A percentile compares a stretch with the other conserved stretches of the same genome.
phyloP scores from a whole-genome alignment of 345 rosid species.

The Xanthoceras sorbifolium region DNA sequence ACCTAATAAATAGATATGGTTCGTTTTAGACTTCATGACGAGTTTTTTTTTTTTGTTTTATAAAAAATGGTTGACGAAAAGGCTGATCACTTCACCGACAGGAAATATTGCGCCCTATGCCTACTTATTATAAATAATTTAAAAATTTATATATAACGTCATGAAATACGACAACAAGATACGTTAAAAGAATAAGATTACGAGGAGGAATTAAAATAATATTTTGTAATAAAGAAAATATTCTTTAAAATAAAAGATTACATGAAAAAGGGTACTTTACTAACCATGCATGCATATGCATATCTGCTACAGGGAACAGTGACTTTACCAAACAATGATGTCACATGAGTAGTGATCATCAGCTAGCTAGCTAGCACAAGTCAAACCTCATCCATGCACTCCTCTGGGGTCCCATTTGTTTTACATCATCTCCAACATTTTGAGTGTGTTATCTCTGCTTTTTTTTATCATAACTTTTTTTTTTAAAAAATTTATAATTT shows the following conservation, averaged over 20 bases:
- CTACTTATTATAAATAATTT: no score
- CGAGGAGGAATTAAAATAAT: not conserved
- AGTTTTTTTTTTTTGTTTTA: no score
- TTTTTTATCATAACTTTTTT: not conserved
- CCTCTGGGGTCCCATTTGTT: conserved; percentile 27
- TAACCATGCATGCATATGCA: not conserved
- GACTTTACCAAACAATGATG: conserved; percentile 32
- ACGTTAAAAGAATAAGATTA: not conserved
- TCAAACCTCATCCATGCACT: conserved; percentile 54
- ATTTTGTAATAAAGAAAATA: not conserved
- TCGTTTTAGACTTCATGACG: no score
- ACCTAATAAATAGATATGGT: no score
- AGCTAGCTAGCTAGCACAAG: no score
- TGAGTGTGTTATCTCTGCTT: conserved; percentile 4
- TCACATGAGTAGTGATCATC: conserved; percentile 39
- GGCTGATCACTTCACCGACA: no score
- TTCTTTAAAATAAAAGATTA: not conserved
- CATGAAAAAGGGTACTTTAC: not conserved
- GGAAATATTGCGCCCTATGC: no score
- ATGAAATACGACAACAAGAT: not conserved
- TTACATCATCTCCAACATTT: conserved; percentile 10
- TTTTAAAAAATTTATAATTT: not conserved
- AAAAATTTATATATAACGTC: not conserved
- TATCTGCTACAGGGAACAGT: not conserved
- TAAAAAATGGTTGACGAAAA: no score